phyloP scores from a whole-genome alignment of 2,329 filamentous ascomycete genomes.

The Aphanoascus verrucosus region DNA sequence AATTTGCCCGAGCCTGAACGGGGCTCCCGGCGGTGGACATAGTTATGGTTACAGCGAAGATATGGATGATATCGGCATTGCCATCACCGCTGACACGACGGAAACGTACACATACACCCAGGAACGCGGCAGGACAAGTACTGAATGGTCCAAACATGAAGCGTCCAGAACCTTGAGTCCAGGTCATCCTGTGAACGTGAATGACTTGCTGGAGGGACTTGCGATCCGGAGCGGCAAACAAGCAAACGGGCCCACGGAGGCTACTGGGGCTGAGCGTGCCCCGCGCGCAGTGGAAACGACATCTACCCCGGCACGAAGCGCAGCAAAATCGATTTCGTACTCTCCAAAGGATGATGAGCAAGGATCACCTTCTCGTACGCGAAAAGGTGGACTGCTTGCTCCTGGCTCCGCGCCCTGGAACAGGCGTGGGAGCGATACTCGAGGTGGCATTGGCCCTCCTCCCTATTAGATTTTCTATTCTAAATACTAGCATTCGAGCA shows the following conservation, averaged over 20 bases:
- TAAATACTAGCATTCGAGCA: neutral
- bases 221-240: constrained; percentile 22
- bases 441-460: constrained; percentile 19
- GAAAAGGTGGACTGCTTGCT: neutral
- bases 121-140: neutral
- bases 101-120: neutral
- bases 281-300: neutral
- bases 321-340: neutral
- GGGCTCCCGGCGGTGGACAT: constrained; percentile 1
- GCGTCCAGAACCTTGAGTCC: constrained; percentile 12
- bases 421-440: neutral
- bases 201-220: constrained; percentile 30
- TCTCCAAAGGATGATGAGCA: neutral
- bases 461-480: constrained; percentile 19
- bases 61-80: constrained; percentile 7
- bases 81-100: constrained; percentile 7
- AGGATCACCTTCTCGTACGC: neutral
- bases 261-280: neutral
- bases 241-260: neutral
- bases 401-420: constrained; percentile 6
- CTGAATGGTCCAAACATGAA: constrained; percentile 5
- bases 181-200: constrained; percentile 24
- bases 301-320: neutral
- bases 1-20: constrained; percentile 22
- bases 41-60: constrained; percentile 4